Evolutionary conservation across 179 eudicot genomes (phyloP), one percentile per base, ranked within the genome.

Genomic region (Beta lomatogona): DNA sequence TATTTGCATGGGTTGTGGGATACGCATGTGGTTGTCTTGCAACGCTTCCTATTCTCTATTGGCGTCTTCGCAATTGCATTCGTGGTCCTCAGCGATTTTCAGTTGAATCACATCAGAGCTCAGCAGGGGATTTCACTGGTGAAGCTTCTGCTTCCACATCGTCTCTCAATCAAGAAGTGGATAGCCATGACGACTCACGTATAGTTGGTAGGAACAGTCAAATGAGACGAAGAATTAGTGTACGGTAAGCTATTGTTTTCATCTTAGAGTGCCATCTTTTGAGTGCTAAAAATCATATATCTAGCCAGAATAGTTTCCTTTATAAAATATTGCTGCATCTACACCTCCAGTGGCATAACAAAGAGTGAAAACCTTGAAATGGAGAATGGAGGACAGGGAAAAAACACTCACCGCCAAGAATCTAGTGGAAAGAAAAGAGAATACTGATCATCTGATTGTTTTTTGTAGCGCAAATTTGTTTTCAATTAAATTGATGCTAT

Each of bases 1-100:
- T 93, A 71, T 90, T 88, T 84, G 91, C 92, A 19, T 93, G 95
- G 94, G 83, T 93, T 78, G 89, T 90, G 82, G 97, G 92, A 80
- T 93, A 93, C 79, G 89, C 93, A 28, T 85, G 84, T 81, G 97
- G 94, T 15, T 93, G 94, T 87, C 83, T 81, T 16, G 91, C 88
- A 60, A 91, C 88, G 68, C 92, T 93, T 83, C 97, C 95, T 31
- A 81, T 89, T 74, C 86, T 91, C 18, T 93, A 87, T 77, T 90
- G 92, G 97, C 90, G 97, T 45, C 91, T 86, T 87, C 85, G 82
- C 58, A 82, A 90, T 76, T 88, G 91, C 66, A 87, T 83, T 80
- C 94, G 82, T 45, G 84, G 79, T 65, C 79, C 67, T 63, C 79
- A 76, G 36, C 87, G 79, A 72, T 89, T 81, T 82, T 55, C 89